Evolutionary conservation across 140 eudicot genomes (phyloP), one percentile per base, ranked within the genome.

Genomic region (Anethum foeniculum): DNA sequence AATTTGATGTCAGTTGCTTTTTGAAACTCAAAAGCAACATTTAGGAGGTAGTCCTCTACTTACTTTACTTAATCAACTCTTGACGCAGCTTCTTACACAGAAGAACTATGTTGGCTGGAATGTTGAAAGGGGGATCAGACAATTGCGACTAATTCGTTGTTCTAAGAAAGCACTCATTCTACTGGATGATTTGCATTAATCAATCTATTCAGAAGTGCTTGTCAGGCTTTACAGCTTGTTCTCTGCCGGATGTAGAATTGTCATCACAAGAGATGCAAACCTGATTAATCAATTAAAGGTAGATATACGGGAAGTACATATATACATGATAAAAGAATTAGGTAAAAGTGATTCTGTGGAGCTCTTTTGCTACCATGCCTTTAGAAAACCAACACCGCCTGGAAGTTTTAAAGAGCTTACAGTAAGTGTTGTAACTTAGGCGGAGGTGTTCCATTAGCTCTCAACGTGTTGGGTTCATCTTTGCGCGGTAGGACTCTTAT

Each of bases 281-380:
- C 19, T 27, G 7, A 18, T 64, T 0, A 1, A 28, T 10, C 36
- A 13, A 12, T 64, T 27, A 28, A 3, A 27, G 4, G 18, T 11
- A 11, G 71, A 64, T 64, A 27, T 64, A 27, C 28, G 28, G 23
- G 38, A 64, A 9, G 16, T 25, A 8, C 15, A 62, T n/a, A 25
- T 25, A 8, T 62, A 62, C 36, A 62, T 1, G 16, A 16, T 62
- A 6, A 25, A 25, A 30, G 15, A 0, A 62, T 21, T 62, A 14
- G 16, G 16, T n/a, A 0, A 8, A 25, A 62, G 1, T 1, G 36
- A 25, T 0, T 62, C 69, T 7, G 10, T 77, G 58, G 16, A 47
- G 28, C 88, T 85, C 30, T 79, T 85, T 0, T 44, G 65, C 79
- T 39, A 36, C 65, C 12, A 73, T 27, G 83, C 83, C 43, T 39